Evolutionary conservation across 2,329 filamentous ascomycete genomes (phyloP).

Genomic region (Alternaria burnsii): DNA sequence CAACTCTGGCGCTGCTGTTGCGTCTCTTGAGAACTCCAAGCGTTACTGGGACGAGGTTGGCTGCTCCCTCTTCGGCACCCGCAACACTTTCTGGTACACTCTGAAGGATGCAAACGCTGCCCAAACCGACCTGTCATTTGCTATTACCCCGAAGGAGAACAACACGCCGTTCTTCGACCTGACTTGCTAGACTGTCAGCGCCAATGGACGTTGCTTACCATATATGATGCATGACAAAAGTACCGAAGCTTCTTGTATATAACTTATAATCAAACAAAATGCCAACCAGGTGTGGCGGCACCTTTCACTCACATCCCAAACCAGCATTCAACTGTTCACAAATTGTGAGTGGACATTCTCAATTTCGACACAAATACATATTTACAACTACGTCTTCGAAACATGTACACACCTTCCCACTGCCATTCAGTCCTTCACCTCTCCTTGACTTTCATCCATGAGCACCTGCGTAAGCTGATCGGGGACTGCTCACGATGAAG

Average conservation of each 20-base stretch:
- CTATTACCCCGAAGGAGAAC: conserved; percentile 62
- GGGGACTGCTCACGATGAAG: not conserved
- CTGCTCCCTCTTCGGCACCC: conserved; percentile 38
- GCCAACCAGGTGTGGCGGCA: not conserved
- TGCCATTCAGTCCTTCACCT: not conserved
- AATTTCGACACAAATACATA: not conserved
- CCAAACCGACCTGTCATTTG: conserved; percentile 54
- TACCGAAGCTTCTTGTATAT: not conserved
- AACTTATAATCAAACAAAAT: not conserved
- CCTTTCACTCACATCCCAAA: not conserved
- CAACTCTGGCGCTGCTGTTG: conserved; percentile 34
- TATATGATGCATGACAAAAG: no score
- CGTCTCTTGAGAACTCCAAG: conserved; percentile 35
- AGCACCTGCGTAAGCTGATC: not conserved
- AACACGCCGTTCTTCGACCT: conserved; percentile 63
- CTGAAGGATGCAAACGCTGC: conserved; percentile 56
- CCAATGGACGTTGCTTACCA: accelerated
- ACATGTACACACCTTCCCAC: not conserved
- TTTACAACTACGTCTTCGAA: not conserved
- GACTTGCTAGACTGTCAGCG: conserved; percentile 50
- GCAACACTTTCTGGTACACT: conserved; percentile 44
- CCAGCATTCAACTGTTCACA: no score
- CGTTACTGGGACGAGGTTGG: conserved; percentile 41
- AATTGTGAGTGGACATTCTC: no score
- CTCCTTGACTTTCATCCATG: not conserved